Evolutionary conservation across 768 basidiomycete genomes (phyloP), one percentile per base, ranked within the genome.

Genomic region (Trametes maxima): DNA sequence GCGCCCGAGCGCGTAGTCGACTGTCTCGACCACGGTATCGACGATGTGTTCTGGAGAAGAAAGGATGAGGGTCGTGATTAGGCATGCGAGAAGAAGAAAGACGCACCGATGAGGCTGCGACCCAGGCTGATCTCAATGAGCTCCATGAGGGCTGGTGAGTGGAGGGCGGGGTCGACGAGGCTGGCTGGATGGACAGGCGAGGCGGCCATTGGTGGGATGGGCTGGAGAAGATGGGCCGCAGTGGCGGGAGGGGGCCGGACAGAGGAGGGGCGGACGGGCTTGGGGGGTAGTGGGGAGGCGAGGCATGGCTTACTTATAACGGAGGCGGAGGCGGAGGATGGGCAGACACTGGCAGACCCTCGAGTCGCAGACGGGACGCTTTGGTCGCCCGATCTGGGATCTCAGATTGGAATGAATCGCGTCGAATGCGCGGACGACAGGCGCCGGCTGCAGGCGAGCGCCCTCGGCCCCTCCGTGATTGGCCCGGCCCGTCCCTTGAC

Each of bases 1-100:
- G 28, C 86, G 82, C n/a, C 86, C 85, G 74, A 91, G 83, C 14
- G 89, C 88, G 69, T 81, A 89, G 74, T 90, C 87, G 54, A 91
- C 90, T 0, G 89, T 86, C 62, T 91, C 89, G 6, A 81, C 76
- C 8, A 90, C 86, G 22, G 74, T 79, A 72, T 91, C 88, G 14
- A 89, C 82, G 57, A 88, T 76, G 74, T 89, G 86, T 58, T 91
- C 90, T 92, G 64, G 8, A n/a, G 49, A 59, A 13, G 37, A 52
- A 47, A 42, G 43, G 19, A 35, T 59, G 24, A 1, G 47, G 39
- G 5, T 51, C 17, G 22, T 13, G 33, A 36, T 28, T 19, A 8
- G 40, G 40, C 17, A 52, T 14, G 10, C 21, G 33, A 11, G 39
- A 55, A 14, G 47, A 24, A 35, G 25, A 45, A 5, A 3, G 82